Percentiles rank a stretch among this genome's conserved stretches.
Conservation (phyloP, 768 basidiomycete genomes). For the Hypholoma sublateritium region DNA sequence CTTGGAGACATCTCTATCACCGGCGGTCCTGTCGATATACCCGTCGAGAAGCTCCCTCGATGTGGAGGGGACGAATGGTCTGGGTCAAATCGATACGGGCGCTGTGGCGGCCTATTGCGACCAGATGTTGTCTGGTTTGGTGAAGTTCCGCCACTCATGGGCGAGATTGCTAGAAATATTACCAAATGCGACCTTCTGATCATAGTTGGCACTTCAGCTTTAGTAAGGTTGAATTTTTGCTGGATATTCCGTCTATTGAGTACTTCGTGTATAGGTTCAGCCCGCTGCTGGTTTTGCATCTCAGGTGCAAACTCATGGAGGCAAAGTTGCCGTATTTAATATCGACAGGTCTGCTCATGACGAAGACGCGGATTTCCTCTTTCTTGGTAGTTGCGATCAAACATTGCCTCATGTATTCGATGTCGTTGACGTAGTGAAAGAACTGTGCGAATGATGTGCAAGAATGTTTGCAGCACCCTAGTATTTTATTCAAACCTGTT, state of each 20-base stretch:
- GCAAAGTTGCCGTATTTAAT: conserved; percentile 41
- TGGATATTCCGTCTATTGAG: too few relatives aligned
- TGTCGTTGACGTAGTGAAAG: conserved; percentile 14
- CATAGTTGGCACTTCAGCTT: conserved; percentile 44
- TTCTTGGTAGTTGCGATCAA: conserved; percentile 47
- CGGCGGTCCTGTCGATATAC: neutral
- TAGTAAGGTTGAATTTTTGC: conserved; percentile 22
- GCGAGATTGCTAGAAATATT: conserved; percentile 32
- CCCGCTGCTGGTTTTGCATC: conserved; percentile 35
- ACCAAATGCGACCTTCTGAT: conserved; percentile 37
- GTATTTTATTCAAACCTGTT: neutral
- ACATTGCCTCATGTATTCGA: conserved; percentile 40
- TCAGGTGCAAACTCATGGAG: conserved; percentile 32
- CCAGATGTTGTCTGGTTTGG: conserved; percentile 50
- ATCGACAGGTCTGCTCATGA: conserved; percentile 33
- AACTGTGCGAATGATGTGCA: neutral
- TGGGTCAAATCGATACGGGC: conserved; percentile 28
- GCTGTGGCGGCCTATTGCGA: conserved; percentile 33
- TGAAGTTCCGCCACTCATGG: conserved; percentile 33
- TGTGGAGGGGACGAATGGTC: conserved; percentile 5
- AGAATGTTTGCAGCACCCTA: neutral
- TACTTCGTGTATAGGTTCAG: conserved; percentile 24
- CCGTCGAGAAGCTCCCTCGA: too few relatives aligned
- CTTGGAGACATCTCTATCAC: neutral
- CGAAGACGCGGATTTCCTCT: conserved; percentile 43